Conservation (phyloP, 441 rosid genomes). For the Eruca vesicaria region DNA sequence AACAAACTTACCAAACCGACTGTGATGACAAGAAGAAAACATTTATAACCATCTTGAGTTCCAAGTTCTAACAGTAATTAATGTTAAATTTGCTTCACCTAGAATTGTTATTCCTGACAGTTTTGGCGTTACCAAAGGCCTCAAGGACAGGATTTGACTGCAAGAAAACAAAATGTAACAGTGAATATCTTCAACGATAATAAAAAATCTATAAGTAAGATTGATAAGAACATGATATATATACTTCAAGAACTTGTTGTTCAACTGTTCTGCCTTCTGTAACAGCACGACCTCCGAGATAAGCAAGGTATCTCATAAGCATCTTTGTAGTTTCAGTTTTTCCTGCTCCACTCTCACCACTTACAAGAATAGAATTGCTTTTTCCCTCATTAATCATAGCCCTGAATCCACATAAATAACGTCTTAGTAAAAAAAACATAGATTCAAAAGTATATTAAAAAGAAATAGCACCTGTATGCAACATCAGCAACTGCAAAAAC, state of each 20-base stretch:
- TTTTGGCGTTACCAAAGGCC: slow-evolving; percentile 93
- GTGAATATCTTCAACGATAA: background rate
- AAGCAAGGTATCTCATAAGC: slow-evolving; percentile 98
- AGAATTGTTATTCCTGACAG: slow-evolving; percentile 88
- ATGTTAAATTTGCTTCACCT: slow-evolving; percentile 45
- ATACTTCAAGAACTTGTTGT: slow-evolving; percentile 93
- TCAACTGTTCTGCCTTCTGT: slow-evolving; percentile 93
- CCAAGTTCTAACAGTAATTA: background rate
- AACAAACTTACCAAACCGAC: slow-evolving; percentile 98
- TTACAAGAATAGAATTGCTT: slow-evolving; percentile 96
- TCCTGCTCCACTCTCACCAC: slow-evolving; percentile 99
- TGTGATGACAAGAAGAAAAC: slow-evolving; percentile 37
- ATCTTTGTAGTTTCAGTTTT: slow-evolving; percentile 95
- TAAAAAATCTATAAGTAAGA: background rate
- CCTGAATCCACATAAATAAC: slow-evolving; percentile 39
- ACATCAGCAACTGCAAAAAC: slow-evolving; percentile 94
- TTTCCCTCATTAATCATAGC: slow-evolving; percentile 87
- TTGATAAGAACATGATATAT: slow-evolving; percentile 11
- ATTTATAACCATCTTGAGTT: slow-evolving; percentile 1
- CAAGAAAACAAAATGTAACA: slow-evolving; percentile 21
- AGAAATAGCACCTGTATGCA: slow-evolving; percentile 63
- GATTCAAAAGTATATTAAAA: background rate
- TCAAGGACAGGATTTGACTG: slow-evolving; percentile 96
- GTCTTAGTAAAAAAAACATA: background rate
- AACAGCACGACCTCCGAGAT: slow-evolving; percentile 85